A percentile compares a stretch with the other conserved stretches of the same genome.
Evolutionary conservation across 31 red algal species (phyloP).

Genomic region (Bonnemaisonia californica): DNA sequence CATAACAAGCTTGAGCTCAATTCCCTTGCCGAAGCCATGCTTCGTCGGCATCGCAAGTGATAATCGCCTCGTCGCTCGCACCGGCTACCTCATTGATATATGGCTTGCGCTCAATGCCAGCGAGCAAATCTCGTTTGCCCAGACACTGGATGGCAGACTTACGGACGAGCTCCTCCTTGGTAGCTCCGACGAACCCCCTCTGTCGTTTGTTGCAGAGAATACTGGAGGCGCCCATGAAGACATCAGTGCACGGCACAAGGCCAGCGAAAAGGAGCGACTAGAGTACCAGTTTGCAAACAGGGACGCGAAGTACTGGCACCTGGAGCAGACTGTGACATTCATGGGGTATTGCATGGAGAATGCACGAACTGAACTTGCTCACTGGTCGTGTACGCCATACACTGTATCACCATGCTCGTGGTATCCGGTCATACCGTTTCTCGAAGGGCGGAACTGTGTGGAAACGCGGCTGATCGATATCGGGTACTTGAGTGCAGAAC

Average conservation of each 20-base stretch:
- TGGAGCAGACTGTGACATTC: slow-evolving; percentile 47
- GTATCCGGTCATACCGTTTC: slow-evolving; percentile 20
- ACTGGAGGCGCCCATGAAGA: too few relatives aligned
- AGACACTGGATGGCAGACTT: background rate
- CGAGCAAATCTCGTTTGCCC: slow-evolving; percentile 27
- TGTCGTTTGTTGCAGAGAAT: too few relatives aligned
- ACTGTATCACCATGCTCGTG: background rate
- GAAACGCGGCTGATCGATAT: slow-evolving; percentile 13
- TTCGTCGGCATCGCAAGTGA: background rate
- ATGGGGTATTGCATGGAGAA: slow-evolving; percentile 46
- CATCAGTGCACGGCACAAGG: too few relatives aligned
- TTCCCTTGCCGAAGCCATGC: slow-evolving; percentile 14
- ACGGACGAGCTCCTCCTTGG: too few relatives aligned
- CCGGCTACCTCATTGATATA: slow-evolving; percentile 37
- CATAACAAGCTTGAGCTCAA: too few relatives aligned
- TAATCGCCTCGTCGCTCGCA: slow-evolving; percentile 35
- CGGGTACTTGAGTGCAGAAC: background rate
- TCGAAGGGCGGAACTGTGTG: background rate
- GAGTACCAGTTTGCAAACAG: slow-evolving; percentile 31
- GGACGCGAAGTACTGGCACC: slow-evolving; percentile 16
- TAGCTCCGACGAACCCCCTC: too few relatives aligned
- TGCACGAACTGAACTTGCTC: slow-evolving; percentile 21
- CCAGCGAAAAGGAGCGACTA: slow-evolving; percentile 18
- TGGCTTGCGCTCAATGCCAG: slow-evolving; percentile 35
- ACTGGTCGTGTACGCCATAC: background rate